Conservation (phyloP, 208 protist species). For the Vickermania ingenoplastis region DNA sequence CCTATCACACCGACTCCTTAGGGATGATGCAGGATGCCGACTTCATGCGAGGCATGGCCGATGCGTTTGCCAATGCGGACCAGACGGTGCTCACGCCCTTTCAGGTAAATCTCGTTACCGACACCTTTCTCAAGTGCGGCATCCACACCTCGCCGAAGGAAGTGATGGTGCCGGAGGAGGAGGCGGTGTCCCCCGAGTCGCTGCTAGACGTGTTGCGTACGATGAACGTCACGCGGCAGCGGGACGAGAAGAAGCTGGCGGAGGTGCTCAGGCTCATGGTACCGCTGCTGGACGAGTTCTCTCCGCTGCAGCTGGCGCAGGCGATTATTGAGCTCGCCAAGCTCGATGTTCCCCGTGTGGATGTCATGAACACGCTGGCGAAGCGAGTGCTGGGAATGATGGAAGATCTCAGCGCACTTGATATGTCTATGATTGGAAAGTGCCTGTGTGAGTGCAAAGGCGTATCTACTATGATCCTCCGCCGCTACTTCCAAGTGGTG, state of each 20-base stretch:
- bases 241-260: slow-evolving; percentile 65
- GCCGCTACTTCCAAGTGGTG: slow-evolving; percentile 26
- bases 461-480: slow-evolving; percentile 40
- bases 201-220: slow-evolving; percentile 54
- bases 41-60: slow-evolving; percentile 76
- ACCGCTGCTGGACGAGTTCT: slow-evolving; percentile 69
- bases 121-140: slow-evolving; percentile 65
- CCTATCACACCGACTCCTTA: slow-evolving; percentile 55
- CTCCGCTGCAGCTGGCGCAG: slow-evolving; percentile 40
- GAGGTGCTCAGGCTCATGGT: slow-evolving; percentile 42
- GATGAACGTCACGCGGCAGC: slow-evolving; percentile 64
- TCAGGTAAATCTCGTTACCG: slow-evolving; percentile 57
- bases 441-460: slow-evolving; percentile 40
- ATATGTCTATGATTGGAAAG: slow-evolving; percentile 33
- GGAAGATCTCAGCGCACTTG: slow-evolving; percentile 51
- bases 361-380: slow-evolving; percentile 43
- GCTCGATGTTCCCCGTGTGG: slow-evolving; percentile 46
- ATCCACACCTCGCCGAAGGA: slow-evolving; percentile 48
- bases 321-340: slow-evolving; percentile 52
- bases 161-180: slow-evolving; percentile 51
- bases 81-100: slow-evolving; percentile 79
- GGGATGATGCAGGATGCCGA: slow-evolving; percentile 60
- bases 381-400: slow-evolving; percentile 36
- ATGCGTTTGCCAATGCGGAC: slow-evolving; percentile 52
- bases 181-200: slow-evolving; percentile 69